phyloP scores from a whole-genome alignment of 805 yeast species.

The Blastobotrys terrestris region DNA sequence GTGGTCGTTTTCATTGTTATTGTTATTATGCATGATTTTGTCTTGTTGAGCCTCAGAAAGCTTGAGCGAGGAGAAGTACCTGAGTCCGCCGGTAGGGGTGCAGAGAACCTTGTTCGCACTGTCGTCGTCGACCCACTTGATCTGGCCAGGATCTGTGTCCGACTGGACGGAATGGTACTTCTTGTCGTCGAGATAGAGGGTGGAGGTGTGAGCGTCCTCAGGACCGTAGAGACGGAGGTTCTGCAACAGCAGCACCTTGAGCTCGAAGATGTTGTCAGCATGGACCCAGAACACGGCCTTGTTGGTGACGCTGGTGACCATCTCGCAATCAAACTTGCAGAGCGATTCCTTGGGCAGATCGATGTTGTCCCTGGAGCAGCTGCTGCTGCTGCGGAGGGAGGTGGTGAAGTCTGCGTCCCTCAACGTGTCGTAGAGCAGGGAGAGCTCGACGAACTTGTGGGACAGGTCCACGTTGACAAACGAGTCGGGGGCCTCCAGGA shows the following conservation, averaged over 20 bases:
- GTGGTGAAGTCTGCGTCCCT: constrained; percentile 28
- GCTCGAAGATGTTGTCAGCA: constrained; percentile 50
- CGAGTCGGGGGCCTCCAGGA: constrained; percentile 43
- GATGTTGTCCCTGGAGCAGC: background rate
- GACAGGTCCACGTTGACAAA: constrained; percentile 58
- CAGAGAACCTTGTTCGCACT: constrained; percentile 22
- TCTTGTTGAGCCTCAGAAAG: constrained; percentile 10
- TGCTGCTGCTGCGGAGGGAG: constrained; percentile 1
- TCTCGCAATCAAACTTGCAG: constrained; percentile 31
- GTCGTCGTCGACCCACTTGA: constrained; percentile 22
- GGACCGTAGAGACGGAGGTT: constrained; percentile 35
- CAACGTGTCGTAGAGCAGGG: constrained; percentile 47
- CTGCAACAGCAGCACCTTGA: constrained; percentile 42
- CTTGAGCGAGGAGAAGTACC: constrained; percentile 25
- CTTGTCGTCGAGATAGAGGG: constrained; percentile 33
- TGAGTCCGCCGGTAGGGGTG: constrained; percentile 35
- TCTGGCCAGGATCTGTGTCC: constrained; percentile 36
- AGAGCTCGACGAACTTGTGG: constrained; percentile 53
- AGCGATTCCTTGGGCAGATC: constrained; percentile 18
- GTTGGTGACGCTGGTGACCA: constrained; percentile 30
- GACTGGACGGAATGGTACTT: constrained; percentile 31
- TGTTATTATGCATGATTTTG: constrained; percentile 8
- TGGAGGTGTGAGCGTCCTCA: constrained; percentile 16
- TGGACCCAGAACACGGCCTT: constrained; percentile 50
- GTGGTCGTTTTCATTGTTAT: constrained; percentile 1